Evolutionary conservation across 441 rosid species (phyloP), one percentile per base, ranked within the genome.

Genomic region (Rhodomyrtus psidioides): DNA sequence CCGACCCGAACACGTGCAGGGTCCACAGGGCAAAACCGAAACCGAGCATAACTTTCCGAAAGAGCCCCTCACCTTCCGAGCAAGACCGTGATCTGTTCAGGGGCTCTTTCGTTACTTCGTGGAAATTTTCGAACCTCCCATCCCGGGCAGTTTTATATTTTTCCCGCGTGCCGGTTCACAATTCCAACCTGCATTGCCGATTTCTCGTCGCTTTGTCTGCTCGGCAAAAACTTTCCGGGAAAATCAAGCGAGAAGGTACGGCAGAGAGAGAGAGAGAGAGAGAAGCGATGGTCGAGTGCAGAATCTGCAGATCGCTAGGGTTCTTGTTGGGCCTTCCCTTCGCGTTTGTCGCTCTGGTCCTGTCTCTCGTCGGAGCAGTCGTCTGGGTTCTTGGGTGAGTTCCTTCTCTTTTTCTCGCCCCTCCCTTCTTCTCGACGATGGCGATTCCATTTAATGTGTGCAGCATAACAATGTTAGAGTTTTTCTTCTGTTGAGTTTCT

Each of bases 291-390:
- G 65, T 56, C 23, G 59, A 60, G 24, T 86, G 88, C 83, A n/a
- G n/a, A n/a, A n/a, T n/a, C n/a, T n/a, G n/a, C n/a, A 83, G 88
- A 58, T 86, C 88, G 57, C 83, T 83, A 2, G 88, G 85, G 55
- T 86, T 86, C 82, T 51, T 86, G 83, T 17, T 86, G 27, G 57
- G 34, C 34, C 34, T 34, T 34, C 34, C 34, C 34, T 34, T 34
- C 34, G 34, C 34, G 34, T 34, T 34, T 2, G 34, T 86, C 60
- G 75, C 88, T 1, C 76, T 86, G 59, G 85, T 83, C 53, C 83
- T 86, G 74, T 53, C 86, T 12, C 55, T 86, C 53, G 76, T 83
- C 76, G 83, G 88, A 42, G 85, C 86, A 13, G 83, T 83, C 75
- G 24, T 86, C 65, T 86, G 88, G 88, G 12, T 86, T 12, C 4